Conservation (phyloP, 169 alveolate species). For the Babesia caballi region DNA sequence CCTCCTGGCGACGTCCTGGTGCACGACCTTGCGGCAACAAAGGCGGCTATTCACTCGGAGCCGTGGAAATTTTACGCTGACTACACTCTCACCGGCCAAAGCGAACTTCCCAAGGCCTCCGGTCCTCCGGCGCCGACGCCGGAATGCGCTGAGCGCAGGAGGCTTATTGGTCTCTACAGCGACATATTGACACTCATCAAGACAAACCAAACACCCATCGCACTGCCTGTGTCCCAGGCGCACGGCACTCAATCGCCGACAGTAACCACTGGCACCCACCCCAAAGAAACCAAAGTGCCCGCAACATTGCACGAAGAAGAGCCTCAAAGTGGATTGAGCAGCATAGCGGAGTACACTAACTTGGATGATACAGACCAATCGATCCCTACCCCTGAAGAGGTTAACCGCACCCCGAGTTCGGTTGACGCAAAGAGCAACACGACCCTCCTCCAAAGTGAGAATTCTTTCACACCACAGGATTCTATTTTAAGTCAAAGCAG, state of each 20-base stretch:
- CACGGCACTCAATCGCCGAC: no score
- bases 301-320: not conserved
- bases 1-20: not conserved
- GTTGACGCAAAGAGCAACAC: no score
- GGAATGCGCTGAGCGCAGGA: not conserved
- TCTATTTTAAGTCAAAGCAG: no score
- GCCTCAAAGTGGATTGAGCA: not conserved
- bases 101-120: not conserved
- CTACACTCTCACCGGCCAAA: not conserved
- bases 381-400: no score
- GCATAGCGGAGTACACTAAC: no score
- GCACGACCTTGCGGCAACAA: not conserved
- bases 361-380: no score
- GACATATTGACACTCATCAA: conserved; percentile 10
- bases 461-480: no score
- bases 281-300: not conserved
- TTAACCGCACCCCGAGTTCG: no score
- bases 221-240: not conserved
- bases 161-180: not conserved
- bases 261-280: not conserved
- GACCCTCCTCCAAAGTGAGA: no score
- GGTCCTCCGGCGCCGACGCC: not conserved
- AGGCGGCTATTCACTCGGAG: not conserved
- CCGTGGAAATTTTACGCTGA: not conserved
- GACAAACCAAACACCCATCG: not conserved